Conservation (phyloP, 345 rosid genomes). For the Lumnitzera racemosa region DNA sequence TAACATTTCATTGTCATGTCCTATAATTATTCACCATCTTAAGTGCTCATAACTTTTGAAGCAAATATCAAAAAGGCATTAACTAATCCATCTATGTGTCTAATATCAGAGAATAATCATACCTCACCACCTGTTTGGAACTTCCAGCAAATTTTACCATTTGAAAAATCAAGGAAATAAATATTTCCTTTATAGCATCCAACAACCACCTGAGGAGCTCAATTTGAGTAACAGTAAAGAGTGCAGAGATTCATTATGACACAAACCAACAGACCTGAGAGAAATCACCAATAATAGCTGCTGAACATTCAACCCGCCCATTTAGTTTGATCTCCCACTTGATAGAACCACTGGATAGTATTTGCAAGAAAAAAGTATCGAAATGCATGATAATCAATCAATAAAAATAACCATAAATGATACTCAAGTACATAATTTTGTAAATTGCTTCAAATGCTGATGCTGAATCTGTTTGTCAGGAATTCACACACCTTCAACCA, state of each 20-base stretch:
- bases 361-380: neutral
- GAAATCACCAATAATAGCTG: slow-evolving; percentile 62
- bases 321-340: slow-evolving; percentile 67
- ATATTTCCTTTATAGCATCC: slow-evolving; percentile 87
- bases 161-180: slow-evolving; percentile 67
- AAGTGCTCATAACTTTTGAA: too few species aligned
- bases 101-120: neutral
- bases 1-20: too few species aligned
- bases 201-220: slow-evolving; percentile 56
- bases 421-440: too few species aligned
- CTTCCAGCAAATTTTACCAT: slow-evolving; percentile 67
- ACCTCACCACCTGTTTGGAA: slow-evolving; percentile 89
- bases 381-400: neutral
- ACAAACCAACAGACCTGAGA: slow-evolving; percentile 51
- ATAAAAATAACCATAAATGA: too few species aligned
- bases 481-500: too few species aligned
- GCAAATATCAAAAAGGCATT: too few species aligned
- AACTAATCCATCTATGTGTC: neutral
- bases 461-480: neutral
- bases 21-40: too few species aligned
- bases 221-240: slow-evolving; percentile 10
- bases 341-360: slow-evolving; percentile 58
- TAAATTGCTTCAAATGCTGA: too few species aligned
- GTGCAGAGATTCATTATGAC: slow-evolving; percentile 10
- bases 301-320: slow-evolving; percentile 88